Base-by-base conservation (phyloP, 495 filamentous ascomycete species). In the Aspergillus cavernicola region DNA sequence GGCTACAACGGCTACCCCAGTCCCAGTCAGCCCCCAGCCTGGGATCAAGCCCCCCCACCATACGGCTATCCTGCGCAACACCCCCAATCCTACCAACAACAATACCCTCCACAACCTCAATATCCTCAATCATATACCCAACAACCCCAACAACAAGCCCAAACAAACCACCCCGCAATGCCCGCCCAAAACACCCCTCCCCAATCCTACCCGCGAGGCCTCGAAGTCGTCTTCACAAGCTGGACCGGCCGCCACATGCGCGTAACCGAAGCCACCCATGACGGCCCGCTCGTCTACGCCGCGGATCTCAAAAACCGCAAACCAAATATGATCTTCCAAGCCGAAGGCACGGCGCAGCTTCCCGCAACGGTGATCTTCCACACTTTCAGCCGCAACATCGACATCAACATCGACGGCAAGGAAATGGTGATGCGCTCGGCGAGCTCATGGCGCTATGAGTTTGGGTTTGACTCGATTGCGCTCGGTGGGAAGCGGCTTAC, bases 271-370 rank as follows among this genome's bases (percentile, higher is more conserved):
- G 45, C 39, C 12, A 44, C 31, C 36, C 28, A 9, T n/a, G 28
- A 49, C 16, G 38, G 50, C 23, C 35, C 57, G 8, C 40, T 55
- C 11, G 41, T 55, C 39, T 59, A 59, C 24, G 32, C 38, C 2
- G 57, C 52, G 2, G 52, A 55, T 22, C 52, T 55, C 40, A 55
- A 55, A 19, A 24, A 23, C 12, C 48, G 52, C 39, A 55, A 55
- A 24, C 57, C 57, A 12, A 44, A 59, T 22, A 55, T 59, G 57
- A 29, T 52, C 39, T 54, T 59, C 51, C 39, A 50, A 22, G 46
- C 51, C 16, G 31, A 15, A 6, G 47, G 40, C 13, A 55, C 24
- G 16, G 45, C 50, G 2, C 6, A 24, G 6, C 44, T 53, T n/a
- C 51, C 50, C 15, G 56, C 56, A 31, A 59, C 56, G 0, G 56